Evolutionary conservation across 2,329 filamentous ascomycete species (phyloP).

Genomic region (Parastagonospora nodorum): DNA sequence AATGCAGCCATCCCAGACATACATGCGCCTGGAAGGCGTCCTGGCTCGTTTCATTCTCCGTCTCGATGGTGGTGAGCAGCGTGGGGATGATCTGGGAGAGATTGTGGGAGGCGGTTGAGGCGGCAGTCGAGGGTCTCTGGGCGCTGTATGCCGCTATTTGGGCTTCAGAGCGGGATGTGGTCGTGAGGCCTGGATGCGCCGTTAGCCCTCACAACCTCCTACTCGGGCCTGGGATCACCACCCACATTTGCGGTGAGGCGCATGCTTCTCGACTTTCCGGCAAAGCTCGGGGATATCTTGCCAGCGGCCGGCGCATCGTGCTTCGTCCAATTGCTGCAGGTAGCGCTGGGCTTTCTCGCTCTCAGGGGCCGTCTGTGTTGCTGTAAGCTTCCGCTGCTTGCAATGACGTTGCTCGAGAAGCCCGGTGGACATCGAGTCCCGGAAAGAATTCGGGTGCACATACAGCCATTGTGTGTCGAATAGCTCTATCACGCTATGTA

Average conservation of each 20-base stretch:
- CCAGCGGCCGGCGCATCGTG: constrained; percentile 89
- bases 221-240: constrained; percentile 15
- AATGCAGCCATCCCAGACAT: constrained; percentile 85
- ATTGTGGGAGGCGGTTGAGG: constrained; percentile 41
- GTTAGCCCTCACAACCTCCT: constrained; percentile 16
- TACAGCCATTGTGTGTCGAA: constrained; percentile 44
- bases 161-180: constrained; percentile 54
- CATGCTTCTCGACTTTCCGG: constrained; percentile 93
- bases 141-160: constrained; percentile 51
- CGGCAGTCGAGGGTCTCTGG: constrained; percentile 50
- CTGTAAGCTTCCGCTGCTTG: constrained; percentile 31
- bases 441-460: constrained; percentile 16
- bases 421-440: neutral
- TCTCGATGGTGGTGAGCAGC: constrained; percentile 47
- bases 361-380: constrained; percentile 52
- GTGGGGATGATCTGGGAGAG: constrained; percentile 47
- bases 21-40: constrained; percentile 77
- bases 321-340: constrained; percentile 79
- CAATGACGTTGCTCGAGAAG: constrained; percentile 39
- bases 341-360: constrained; percentile 82
- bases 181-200: constrained; percentile 48
- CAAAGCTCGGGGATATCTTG: constrained; percentile 83
- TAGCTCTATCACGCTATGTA: constrained; percentile 34
- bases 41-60: constrained; percentile 51
- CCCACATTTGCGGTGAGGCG: constrained; percentile 82